Evolutionary conservation across 495 filamentous ascomycete genomes (phyloP).

Genomic region (Echria macrotheca): DNA sequence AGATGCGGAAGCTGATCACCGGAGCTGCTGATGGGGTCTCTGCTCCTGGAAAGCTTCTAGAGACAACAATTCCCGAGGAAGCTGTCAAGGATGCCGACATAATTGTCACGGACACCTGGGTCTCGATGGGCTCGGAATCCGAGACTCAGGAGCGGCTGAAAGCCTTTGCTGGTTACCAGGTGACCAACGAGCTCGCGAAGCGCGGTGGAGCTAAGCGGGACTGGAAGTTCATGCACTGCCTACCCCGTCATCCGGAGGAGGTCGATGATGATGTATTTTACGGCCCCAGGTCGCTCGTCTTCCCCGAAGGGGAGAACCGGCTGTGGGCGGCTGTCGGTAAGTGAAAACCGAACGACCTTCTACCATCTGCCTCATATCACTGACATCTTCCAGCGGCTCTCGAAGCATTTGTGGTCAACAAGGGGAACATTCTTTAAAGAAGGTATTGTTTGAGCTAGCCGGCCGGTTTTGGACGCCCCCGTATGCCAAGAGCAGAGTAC

Average conservation of each 20-base stretch:
- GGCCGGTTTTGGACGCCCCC: too few species aligned
- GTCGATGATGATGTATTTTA: constrained; percentile 95
- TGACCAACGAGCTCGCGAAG: constrained; percentile 75
- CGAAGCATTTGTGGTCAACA: constrained; percentile 87
- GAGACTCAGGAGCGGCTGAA: constrained; percentile 69
- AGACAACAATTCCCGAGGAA: constrained; percentile 77
- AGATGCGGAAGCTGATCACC: constrained; percentile 65
- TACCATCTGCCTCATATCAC: too few species aligned
- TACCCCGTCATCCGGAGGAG: constrained; percentile 91
- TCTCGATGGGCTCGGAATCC: constrained; percentile 93
- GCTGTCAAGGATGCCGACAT: constrained; percentile 86
- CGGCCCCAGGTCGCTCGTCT: constrained; percentile 72
- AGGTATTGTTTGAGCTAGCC: too few species aligned
- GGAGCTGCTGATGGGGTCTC: constrained; percentile 50
- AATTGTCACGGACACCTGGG: constrained; percentile 93
- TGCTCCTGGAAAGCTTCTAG: constrained; percentile 58
- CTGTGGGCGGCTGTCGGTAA: constrained; percentile 78
- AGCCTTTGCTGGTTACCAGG: constrained; percentile 85
- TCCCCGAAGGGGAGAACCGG: constrained; percentile 89
- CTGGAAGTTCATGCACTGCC: constrained; percentile 99
- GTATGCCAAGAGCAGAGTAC: too few species aligned
- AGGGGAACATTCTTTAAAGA: constrained; percentile 54
- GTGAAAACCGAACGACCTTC: too few species aligned
- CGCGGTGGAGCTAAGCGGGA: constrained; percentile 78
- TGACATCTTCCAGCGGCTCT: constrained; percentile 68